A percentile compares a stretch with the other conserved stretches of the same genome.
Conservation (phyloP, 495 filamentous ascomycete genomes). For the Xylaria palmicola region DNA sequence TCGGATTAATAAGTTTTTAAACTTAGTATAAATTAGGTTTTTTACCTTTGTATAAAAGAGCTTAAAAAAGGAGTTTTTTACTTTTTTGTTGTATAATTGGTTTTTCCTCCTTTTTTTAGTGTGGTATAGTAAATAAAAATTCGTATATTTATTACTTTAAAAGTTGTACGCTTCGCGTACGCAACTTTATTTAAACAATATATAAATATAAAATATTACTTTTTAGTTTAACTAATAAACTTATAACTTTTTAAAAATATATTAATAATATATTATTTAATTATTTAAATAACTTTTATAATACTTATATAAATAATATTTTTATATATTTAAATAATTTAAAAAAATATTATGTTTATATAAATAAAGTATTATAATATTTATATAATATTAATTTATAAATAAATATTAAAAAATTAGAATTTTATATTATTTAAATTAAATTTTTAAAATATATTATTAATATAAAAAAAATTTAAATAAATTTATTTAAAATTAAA, state of each 20-base stretch:
- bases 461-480: not conserved
- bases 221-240: not conserved
- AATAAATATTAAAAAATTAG: not conserved
- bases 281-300: not conserved
- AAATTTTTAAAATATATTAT: not conserved
- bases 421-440: not conserved
- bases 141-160: not conserved
- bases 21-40: too few relatives aligned
- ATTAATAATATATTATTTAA: not conserved
- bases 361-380: not conserved
- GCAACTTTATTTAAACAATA: not conserved
- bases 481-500: not conserved
- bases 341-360: not conserved
- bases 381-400: not conserved
- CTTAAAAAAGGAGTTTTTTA: not conserved
- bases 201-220: not conserved
- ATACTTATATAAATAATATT: not conserved
- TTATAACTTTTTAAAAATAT: not conserved
- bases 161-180: too few relatives aligned
- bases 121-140: not conserved
- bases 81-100: not conserved
- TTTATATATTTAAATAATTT: not conserved
- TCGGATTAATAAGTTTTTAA: too few relatives aligned
- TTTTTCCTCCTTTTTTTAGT: too few relatives aligned
- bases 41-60: not conserved